These are phyloP conservation scores for Russula abietina DNA, from an alignment of 768 basidiomycete genomes.

Conservation along the genomic window DNA sequence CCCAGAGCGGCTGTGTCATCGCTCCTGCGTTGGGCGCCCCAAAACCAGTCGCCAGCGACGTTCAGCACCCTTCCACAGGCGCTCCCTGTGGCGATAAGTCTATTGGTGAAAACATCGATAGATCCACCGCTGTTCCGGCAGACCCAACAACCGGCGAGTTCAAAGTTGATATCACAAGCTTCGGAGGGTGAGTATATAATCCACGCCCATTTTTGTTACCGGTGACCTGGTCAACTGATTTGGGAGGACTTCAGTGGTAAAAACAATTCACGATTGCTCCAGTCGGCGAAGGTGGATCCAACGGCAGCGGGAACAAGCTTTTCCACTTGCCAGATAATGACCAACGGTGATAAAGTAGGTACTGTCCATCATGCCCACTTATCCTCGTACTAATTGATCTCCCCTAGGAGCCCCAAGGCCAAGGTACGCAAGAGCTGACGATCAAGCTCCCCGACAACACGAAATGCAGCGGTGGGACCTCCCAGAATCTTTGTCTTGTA, in stretches of 20 bases:
- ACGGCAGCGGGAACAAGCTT: constrained; percentile 29
- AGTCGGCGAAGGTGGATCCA: constrained; percentile 38
- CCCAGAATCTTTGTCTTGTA: constrained; percentile 44
- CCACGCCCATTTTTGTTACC: constrained; percentile 33
- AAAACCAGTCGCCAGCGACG: constrained; percentile 28
- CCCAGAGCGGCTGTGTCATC: constrained; percentile 34
- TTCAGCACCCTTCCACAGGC: constrained; percentile 29
- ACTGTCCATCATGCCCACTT: constrained; percentile 24
- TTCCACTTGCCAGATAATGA: too few species aligned
- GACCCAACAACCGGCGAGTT: constrained; percentile 39
- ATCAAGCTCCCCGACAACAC: constrained; percentile 37
- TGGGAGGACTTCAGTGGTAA: constrained; percentile 14
- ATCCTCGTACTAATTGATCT: too few species aligned
- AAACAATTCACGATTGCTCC: constrained; percentile 39
- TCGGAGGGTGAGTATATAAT: constrained; percentile 40
- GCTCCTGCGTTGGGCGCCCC: constrained; percentile 40
- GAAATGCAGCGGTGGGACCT: constrained; percentile 44
- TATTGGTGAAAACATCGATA: constrained; percentile 37
- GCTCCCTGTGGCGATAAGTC: constrained; percentile 41
- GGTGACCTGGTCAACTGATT: constrained; percentile 36
- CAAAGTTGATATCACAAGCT: constrained; percentile 38
- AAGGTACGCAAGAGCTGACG: constrained; percentile 40
- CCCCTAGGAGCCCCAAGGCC: constrained; percentile 11
- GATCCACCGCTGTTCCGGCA: constrained; percentile 30
- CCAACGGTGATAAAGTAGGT: too few species aligned